These are phyloP conservation scores for Basipetospora chlamydospora DNA, from an alignment of 2,329 filamentous ascomycete species.

Conservation along the genomic window DNA sequence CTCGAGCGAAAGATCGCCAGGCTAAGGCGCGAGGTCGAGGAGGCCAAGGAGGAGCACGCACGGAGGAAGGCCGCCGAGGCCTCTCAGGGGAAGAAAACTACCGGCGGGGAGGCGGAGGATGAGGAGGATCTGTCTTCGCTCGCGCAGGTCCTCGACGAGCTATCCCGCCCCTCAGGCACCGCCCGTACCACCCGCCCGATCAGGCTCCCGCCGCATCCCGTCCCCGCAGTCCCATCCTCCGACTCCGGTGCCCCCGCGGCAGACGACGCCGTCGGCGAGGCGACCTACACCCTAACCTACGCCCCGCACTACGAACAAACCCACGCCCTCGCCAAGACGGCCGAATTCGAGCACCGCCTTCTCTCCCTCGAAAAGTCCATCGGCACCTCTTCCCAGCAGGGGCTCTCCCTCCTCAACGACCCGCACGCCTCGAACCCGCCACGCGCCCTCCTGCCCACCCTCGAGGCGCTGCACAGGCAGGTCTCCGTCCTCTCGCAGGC, in stretches of 20 bases:
- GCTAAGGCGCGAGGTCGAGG: constrained; percentile 68
- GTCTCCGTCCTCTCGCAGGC: constrained; percentile 61
- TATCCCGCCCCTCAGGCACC: constrained; percentile 25
- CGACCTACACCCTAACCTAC: constrained; percentile 52
- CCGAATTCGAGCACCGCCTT: constrained; percentile 76
- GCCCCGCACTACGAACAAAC: constrained; percentile 50
- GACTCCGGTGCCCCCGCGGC: not conserved
- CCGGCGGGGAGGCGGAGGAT: constrained; percentile 17
- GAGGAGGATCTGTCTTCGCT: constrained; percentile 47
- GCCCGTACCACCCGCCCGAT: not conserved
- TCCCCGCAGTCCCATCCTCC: not conserved
- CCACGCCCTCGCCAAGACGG: constrained; percentile 63
- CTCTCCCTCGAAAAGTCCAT: constrained; percentile 65
- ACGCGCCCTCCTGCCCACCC: constrained; percentile 64
- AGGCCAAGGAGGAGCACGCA: constrained; percentile 49
- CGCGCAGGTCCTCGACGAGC: constrained; percentile 55
- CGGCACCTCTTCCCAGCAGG: constrained; percentile 57
- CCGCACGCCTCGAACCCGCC: too few species aligned
- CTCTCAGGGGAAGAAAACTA: constrained; percentile 24
- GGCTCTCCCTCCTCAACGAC: constrained; percentile 45
- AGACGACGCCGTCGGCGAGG: constrained; percentile 13
- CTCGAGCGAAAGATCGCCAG: constrained; percentile 68
- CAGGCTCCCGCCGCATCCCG: too few species aligned
- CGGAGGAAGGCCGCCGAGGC: constrained; percentile 35
- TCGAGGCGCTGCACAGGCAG: constrained; percentile 69